Base-by-base conservation (phyloP, 176 grass and related monocot species). In the Bromus sterilis region DNA sequence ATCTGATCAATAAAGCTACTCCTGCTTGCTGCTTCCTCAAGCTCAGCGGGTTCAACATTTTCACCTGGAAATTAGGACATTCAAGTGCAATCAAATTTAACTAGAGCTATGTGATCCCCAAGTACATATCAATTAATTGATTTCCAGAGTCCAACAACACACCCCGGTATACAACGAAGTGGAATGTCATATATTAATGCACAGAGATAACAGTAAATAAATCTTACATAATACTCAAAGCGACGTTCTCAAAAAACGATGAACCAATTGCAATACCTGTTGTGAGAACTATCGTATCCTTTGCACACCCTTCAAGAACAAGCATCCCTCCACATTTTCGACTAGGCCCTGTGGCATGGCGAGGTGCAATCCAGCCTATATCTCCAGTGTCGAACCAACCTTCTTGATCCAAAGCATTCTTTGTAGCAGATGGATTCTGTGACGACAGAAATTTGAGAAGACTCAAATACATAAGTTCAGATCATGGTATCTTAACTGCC, bases 261-360 rank as follows among this genome's bases (percentile, higher is more conserved):
- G 21, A 33, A 66, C 0, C 20, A 63, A 71, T 39, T 71, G 70
- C 13, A 63, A 66, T 71, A 97, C 94, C 92, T 95, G 95, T 98
- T 65, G 86, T 89, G 39, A 98, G 95, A 74, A 98, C 95, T 86
- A 98, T 95, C 28, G 95, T 98, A 78, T 98, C 95, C 85, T 98
- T 98, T 30, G 84, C 90, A 72, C 95, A 92, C 41, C 95, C 95
- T 89, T 98, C 95, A 85, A 98, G 81, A 86, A 98, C 92, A 91
- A 95, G 51, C 86, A 95, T 89, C 73, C 95, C 95, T 84, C 92
- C 90, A 86, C 95, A 95, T 20, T 87, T 70, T 44, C 86, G 78
- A 81, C 95, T 98, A 7, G 84, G 80, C 15, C 95, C 95, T 25
- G 78, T 81, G 4, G 66, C 66, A 82, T 82, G 76, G 56, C 42